phyloP scores from a whole-genome alignment of 805 yeast genomes.

The Ascoidea rubescens region DNA sequence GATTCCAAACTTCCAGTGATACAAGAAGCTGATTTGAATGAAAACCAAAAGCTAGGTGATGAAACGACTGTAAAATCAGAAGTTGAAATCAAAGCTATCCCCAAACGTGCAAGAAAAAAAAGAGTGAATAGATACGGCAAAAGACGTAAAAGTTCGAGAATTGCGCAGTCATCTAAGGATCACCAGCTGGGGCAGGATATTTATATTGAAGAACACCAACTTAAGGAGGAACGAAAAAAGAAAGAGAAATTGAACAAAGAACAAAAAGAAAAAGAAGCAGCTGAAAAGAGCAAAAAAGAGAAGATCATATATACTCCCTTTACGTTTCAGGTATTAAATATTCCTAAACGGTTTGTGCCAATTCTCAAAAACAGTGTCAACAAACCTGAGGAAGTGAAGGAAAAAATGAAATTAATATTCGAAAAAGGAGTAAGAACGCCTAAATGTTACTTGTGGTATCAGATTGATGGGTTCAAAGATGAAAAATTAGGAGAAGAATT shows the following conservation, averaged over 20 bases:
- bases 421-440: slow-evolving; percentile 45
- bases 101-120: background rate
- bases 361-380: slow-evolving; percentile 54
- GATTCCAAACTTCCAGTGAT: no score
- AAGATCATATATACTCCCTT: slow-evolving; percentile 35
- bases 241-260: slow-evolving; percentile 9
- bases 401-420: slow-evolving; percentile 47
- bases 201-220: background rate
- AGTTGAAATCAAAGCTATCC: background rate
- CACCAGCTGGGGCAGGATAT: background rate
- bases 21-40: no score
- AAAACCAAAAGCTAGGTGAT: no score
- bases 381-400: slow-evolving; percentile 38
- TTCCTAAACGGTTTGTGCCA: slow-evolving; percentile 53
- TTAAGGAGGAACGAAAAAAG: slow-evolving; percentile 14
- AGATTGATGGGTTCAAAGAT: slow-evolving; percentile 64
- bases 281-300: slow-evolving; percentile 16
- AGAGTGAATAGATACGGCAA: background rate
- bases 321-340: slow-evolving; percentile 48
- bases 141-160: background rate
- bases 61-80: no score
- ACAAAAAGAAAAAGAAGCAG: slow-evolving; percentile 1
- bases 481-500: slow-evolving; percentile 50
- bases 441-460: slow-evolving; percentile 67
- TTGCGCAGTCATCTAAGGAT: background rate